Evolutionary conservation across 169 alveolate genomes (phyloP), one percentile per base, ranked within the genome.

Genomic region (Babesia bovis): DNA sequence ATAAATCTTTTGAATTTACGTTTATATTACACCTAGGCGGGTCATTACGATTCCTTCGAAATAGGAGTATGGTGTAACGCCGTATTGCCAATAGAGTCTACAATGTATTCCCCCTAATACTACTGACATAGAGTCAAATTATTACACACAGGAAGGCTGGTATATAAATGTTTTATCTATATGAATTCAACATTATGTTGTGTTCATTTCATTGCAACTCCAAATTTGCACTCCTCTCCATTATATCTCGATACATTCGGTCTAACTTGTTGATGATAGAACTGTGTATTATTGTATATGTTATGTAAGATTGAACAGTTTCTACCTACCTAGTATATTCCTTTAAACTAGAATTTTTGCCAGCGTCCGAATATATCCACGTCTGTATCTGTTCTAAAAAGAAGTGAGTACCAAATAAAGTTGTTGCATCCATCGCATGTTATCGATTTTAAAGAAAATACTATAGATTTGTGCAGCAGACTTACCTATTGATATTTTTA

Each of bases 401-500:
- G 1, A 12, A 59, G 21, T 23, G 6, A 53, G 26, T n/a, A 9
- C 41, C 57, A 23, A 49, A 13, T 49, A 7, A 13, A 10, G 35
- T 49, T 9, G 10, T 49, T 9, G 7, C 45, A 38, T 7, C 45
- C 7, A 38, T 38, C 7, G 7, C 7, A 38, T 38, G 45, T 7
- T 38, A 38, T 38, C n/a, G 45, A 38, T 12, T 5, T 7, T 9
- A 19, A 49, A 12, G 23, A n/a, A 49, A 7, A 49, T n/a, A 49
- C 15, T 23, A 47, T 47, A 47, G 12, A 26, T 5, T 26, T 19
- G 17, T 26, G 55, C 9, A 47, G 19, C 12, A 13, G 7, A 47
- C 73, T 33, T 25, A 63, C 73, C 73, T 45, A 60, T 63, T 2
- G 73, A 63, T 35, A 44, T 63, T 58, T 44, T 63, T 25, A 63